phyloP scores from a whole-genome alignment of 805 yeast species.

The Saccharomycopsis capsularis region DNA sequence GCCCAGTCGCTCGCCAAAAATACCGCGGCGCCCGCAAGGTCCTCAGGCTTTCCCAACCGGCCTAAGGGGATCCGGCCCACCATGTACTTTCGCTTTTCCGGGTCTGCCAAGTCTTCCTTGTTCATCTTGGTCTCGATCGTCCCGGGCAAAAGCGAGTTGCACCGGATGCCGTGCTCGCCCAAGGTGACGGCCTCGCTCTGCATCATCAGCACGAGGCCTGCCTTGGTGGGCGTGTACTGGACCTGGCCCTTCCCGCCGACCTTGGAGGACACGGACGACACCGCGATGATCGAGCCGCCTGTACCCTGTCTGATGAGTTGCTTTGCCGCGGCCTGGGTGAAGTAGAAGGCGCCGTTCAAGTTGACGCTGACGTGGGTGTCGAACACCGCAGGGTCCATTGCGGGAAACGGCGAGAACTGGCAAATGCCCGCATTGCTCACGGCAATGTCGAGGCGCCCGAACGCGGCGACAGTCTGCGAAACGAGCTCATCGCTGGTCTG shows the following conservation, averaged over 20 bases:
- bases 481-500: slow-evolving; percentile 32
- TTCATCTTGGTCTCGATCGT: slow-evolving; percentile 38
- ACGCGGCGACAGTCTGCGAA: slow-evolving; percentile 29
- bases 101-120: slow-evolving; percentile 36
- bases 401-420: slow-evolving; percentile 35
- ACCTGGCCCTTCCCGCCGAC: slow-evolving; percentile 42
- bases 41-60: slow-evolving; percentile 33
- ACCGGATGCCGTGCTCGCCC: slow-evolving; percentile 37
- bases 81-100: slow-evolving; percentile 32
- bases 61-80: slow-evolving; percentile 36
- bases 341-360: slow-evolving; percentile 38
- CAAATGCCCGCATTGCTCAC: slow-evolving; percentile 45
- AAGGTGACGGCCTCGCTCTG: slow-evolving; percentile 39
- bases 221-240: slow-evolving; percentile 43
- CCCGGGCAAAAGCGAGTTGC: slow-evolving; percentile 42
- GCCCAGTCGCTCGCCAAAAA: slow-evolving; percentile 35
- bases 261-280: slow-evolving; percentile 37
- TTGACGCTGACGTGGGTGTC: slow-evolving; percentile 34
- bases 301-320: slow-evolving; percentile 40
- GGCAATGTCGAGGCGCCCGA: slow-evolving; percentile 36
- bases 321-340: slow-evolving; percentile 41
- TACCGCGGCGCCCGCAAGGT: slow-evolving; percentile 38
- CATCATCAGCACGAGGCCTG: slow-evolving; percentile 39
- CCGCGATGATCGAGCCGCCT: slow-evolving; percentile 42
- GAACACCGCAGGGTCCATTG: slow-evolving; percentile 34